Evolutionary conservation across 2,329 filamentous ascomycete species (phyloP).

Genomic region (Exutisphaerella laricina): DNA sequence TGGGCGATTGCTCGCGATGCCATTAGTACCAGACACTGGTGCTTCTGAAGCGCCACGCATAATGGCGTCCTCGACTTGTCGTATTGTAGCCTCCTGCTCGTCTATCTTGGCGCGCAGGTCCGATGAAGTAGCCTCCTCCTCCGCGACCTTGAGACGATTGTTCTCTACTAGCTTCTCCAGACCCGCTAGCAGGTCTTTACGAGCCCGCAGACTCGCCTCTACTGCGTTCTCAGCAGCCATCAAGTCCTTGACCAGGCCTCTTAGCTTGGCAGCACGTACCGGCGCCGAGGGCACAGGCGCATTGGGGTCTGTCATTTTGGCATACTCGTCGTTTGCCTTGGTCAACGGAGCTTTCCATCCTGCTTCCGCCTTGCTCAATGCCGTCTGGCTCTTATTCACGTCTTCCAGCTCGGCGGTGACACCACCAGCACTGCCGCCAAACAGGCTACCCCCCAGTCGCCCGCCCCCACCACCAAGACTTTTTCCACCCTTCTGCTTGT

Average conservation of each 20-base stretch:
- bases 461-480: slow-evolving; percentile 21
- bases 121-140: slow-evolving; percentile 62
- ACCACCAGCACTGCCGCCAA: slow-evolving; percentile 52
- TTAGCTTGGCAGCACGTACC: slow-evolving; percentile 84
- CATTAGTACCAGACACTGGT: slow-evolving; percentile 24
- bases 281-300: slow-evolving; percentile 70
- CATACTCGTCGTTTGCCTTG: slow-evolving; percentile 73
- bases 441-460: slow-evolving; percentile 62
- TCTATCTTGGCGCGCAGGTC: slow-evolving; percentile 62
- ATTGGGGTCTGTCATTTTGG: slow-evolving; percentile 70
- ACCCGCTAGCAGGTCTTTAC: slow-evolving; percentile 68
- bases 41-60: slow-evolving; percentile 71
- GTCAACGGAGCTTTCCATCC: slow-evolving; percentile 62
- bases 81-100: slow-evolving; percentile 74
- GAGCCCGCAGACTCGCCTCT: slow-evolving; percentile 80
- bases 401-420: slow-evolving; percentile 72
- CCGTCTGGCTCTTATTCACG: slow-evolving; percentile 68
- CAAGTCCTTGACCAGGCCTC: slow-evolving; percentile 81
- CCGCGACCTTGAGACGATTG: slow-evolving; percentile 62
- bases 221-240: slow-evolving; percentile 85
- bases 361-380: slow-evolving; percentile 65
- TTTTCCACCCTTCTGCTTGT: slow-evolving; percentile 39
- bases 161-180: slow-evolving; percentile 75
- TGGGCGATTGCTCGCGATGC: slow-evolving; percentile 31
- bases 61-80: slow-evolving; percentile 84